Base-by-base conservation (phyloP, 2,329 filamentous ascomycete genomes). In the Aspergillus fumigatiaffinis region DNA sequence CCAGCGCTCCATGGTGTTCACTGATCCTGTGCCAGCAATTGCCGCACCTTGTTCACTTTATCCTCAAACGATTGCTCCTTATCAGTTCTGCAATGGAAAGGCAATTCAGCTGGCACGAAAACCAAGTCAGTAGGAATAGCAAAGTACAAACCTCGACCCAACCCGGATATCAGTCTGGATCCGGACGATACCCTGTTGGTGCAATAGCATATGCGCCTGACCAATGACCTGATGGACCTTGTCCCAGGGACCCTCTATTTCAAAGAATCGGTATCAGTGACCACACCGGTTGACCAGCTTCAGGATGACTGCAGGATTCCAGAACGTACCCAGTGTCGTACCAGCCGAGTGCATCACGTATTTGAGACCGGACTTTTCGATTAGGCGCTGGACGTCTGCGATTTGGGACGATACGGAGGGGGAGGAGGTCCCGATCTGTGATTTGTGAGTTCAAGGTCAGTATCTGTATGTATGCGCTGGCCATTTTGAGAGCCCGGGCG, bases 281-380 rank as follows among this genome's bases (percentile, higher is more conserved):
- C 7, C n/a, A 17, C 25, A 38, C 26, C 48, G 1, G 26, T 48
- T n/a, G 35, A 25, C 21, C 23, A 47, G 29, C 21, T 44, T 23
- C 5, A 44, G 42, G 4, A 14, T 23, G 9, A 47, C 12, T 47
- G 44, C 20, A 23, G 41, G 5, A 25, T 7, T 17, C 32, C 17
- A 28, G 23, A 28, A 79, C 87, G 57, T 79, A 94, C 91, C 92
- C 55, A 97, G 84, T 0, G 93, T 97, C 0, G 93, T 97, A 12
- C 93, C 94, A 2, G 92, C 92, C 26, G 90, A 92, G 76, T 97
- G 93, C 91, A 97, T 94, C 50, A 84, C 87, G 72, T 92, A 93
- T 62, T 85, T 87, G 61, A 97, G 74, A 1, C 91, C 91, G 65
- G 89, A 94, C 54, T 84, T 86, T 74, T 89, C 86, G 67, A 99